Evolutionary conservation across 1,139 yeast genomes (phyloP), one percentile per base, ranked within the genome.

Genomic region (Kluyveromyces marxianus): DNA sequence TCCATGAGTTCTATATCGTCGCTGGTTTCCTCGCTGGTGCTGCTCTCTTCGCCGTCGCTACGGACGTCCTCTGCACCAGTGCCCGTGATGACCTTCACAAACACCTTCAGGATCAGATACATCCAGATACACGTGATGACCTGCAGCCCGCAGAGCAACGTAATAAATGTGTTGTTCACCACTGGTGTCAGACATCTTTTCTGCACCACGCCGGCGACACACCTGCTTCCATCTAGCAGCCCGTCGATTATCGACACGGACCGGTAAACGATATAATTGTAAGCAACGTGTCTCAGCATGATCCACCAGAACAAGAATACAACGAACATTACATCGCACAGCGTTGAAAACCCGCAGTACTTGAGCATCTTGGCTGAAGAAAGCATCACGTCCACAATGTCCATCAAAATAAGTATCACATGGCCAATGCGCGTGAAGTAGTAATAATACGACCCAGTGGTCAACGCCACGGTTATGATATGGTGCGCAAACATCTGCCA

Each of bases 401-500:
- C 96, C 96, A 89, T 88, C 52, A 86, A 69, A 55, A 83, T 74
- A 56, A 87, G 68, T 42, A 89, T 82, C 39, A 83, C 75, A 65
- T 87, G 87, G 31, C 97, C 97, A 47, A 87, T 77, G 39, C 89
- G 74, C 35, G 82, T 79, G 63, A 79, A 84, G 65, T 84, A 81
- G 60, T 77, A 81, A 58, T 73, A 72, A 63, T 88, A 89, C 2
- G 94, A 83, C 1, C 94, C 94, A 25, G 75, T 65, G 39, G 85
- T 74, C 49, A 89, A 72, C 30, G 72, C 57, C 56, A 82, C 75
- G 1, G 97, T 89, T 47, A 89, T 81, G 45, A 89, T 79, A 66
- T 89, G 97, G 63, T 89, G 97, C 43, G 83, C 70, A 59, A 88
- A 79, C 97, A 89, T 89, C 65, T 88, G 96, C 56, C 68, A 66